Evolutionary conservation across 768 basidiomycete genomes (phyloP), one percentile per base, ranked within the genome.

Genomic region (Podaxis pistillaris): DNA sequence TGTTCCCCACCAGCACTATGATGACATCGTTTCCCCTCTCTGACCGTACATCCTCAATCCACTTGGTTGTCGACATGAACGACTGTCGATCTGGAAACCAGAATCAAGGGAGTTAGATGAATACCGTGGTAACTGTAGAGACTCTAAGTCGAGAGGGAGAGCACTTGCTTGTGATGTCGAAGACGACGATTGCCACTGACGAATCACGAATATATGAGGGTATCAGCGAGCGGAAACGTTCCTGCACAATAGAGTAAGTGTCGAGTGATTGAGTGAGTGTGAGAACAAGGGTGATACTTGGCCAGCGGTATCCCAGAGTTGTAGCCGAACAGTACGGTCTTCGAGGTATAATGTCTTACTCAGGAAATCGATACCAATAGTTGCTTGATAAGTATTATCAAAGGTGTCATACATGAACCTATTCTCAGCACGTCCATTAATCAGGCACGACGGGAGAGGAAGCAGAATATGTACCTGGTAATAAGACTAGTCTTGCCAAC

Each of bases 261-360:
- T 50, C 7, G 22, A 17, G 50, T 47, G 36, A 26, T 37, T 19
- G 4, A 4, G 13, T 26, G 22, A 26, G 33, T 22, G 51, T 33
- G 24, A 26, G 22, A 36, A 33, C 46, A 52, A 53, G 24, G 30
- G 51, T 63, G 81, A 69, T 71, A 89, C 93, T 83, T 95, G 95
- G 58, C 93, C 94, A 65, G 96, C 96, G 60, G 97, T 99, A 75
- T 99, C 97, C 97, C 97, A 99, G 15, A 99, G 79, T 73, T 99
- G 97, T 76, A 99, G 78, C 72, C 97, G 86, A 52, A 99, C 96
- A 0, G 97, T 99, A 69, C 97, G 83, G 79, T 99, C 97, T 72
- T 99, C 97, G 62, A 98, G 83, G 76, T 99, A 99, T 94, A 99
- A 96, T 0, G 97, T 98, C 83, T 99, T 99, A 79, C 94, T 96